Evolutionary conservation across 352 stramenopile genomes (phyloP), one percentile per base, ranked within the genome.

Genomic region (Phytopythium sindhum): DNA sequence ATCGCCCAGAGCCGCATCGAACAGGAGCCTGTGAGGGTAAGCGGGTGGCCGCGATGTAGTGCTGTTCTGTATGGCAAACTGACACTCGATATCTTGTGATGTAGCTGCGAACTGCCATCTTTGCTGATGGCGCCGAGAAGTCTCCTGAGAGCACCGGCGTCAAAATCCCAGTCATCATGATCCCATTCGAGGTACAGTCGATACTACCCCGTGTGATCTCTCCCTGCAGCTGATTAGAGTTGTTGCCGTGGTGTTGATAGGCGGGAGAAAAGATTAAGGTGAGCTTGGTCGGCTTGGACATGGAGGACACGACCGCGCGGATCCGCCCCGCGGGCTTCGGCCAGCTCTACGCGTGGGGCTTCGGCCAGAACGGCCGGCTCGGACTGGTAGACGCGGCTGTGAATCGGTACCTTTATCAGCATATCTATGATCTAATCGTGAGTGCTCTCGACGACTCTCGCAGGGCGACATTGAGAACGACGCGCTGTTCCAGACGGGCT

Each of bases 391-490:
- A 21, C n/a, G 4, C 26, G 29, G 11, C 41, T 48, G 15, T 14
- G 42, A 33, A 31, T 31, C 19, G 55, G 39, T 48, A 1, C 2
- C 31, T 4, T 23, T n/a, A 21, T 51, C 9, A 8, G 31, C 17
- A 37, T 35, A 15, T 8, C 7, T n/a, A n/a, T 50, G 3, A 8
- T 26, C 47, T n/a, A 33, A 53, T 5, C 0, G 6, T 4, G 4
- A 33, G 10, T n/a, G 24, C 47, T 1, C 45, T 37, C 14, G 33
- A 11, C 10, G 33, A 39, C 33, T 1, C 33, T 37, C 4, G 45
- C 50, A 89, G 80, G 81, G 81, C 6, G 84, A 92, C 28, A 77
- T 80, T 11, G 81, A 92, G 39, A 89, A 90, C 56, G 81, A 92
- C 14, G 60, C 63, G 33, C 29, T 90, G 45, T 92, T 90, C 64